Conservation (phyloP, 257 asterid genomes). For the Solanum habrochaites region DNA sequence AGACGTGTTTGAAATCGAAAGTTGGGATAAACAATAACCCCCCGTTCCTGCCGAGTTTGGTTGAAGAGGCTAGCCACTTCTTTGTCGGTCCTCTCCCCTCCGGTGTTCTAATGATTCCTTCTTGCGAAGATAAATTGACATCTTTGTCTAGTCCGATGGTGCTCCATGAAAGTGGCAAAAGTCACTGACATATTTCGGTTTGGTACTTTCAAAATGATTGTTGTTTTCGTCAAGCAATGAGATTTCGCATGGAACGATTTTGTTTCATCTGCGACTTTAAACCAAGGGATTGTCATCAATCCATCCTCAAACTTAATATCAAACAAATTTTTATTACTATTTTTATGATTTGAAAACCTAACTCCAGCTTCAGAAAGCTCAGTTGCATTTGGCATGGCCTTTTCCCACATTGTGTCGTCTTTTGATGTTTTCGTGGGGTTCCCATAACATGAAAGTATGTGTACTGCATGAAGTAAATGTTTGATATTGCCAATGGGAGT, state of each 20-base stretch:
- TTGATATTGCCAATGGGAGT: neutral
- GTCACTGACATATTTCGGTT: neutral
- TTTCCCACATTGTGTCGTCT: accelerated
- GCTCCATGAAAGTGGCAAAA: neutral
- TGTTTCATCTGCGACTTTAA: neutral
- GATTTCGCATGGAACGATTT: neutral
- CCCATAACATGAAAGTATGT: neutral
- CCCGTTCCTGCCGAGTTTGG: too few relatives aligned
- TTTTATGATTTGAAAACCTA: neutral
- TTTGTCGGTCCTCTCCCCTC: neutral
- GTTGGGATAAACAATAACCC: too few relatives aligned
- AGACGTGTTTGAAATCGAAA: too few relatives aligned
- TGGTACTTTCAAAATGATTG: neutral
- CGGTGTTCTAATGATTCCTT: neutral
- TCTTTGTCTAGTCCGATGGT: neutral
- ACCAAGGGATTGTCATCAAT: neutral
- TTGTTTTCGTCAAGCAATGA: constrained; percentile 14
- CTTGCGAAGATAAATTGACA: neutral
- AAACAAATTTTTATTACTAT: neutral
- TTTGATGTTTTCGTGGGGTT: neutral
- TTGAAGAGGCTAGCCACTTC: neutral
- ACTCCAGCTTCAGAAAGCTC: constrained; percentile 12
- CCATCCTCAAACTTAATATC: constrained; percentile 1
- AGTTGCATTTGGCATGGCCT: neutral
- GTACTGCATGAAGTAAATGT: constrained; percentile 8